These are phyloP conservation scores for Aspergillus carlsbadensis DNA, from an alignment of 495 filamentous ascomycete genomes.

Conservation along the genomic window DNA sequence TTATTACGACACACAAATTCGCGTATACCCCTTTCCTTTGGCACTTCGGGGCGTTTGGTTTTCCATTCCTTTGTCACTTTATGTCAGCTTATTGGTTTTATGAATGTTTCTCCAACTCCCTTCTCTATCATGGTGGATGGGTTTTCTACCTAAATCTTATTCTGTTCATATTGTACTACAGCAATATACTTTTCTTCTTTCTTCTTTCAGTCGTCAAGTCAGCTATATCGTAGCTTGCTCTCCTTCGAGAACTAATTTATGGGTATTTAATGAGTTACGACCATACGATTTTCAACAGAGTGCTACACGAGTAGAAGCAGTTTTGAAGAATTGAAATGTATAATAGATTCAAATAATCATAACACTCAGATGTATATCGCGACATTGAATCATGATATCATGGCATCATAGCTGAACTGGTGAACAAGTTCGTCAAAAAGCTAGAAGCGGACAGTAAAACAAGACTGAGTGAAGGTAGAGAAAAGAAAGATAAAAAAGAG, in stretches of 20 bases:
- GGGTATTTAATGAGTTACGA: too few species aligned
- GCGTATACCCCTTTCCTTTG: slow-evolving; percentile 14
- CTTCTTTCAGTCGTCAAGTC: background rate
- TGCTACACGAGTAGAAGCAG: too few species aligned
- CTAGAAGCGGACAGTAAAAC: background rate
- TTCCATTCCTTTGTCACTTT: slow-evolving; percentile 3
- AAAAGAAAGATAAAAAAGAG: slow-evolving; percentile 6
- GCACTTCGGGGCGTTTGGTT: background rate
- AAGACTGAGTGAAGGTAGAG: background rate
- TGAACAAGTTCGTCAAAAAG: background rate
- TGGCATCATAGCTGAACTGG: slow-evolving; percentile 13
- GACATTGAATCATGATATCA: slow-evolving; percentile 16
- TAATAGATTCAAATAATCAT: slow-evolving; percentile 8
- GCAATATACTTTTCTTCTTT: slow-evolving; percentile 7
- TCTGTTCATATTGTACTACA: background rate
- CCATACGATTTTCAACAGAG: too few species aligned
- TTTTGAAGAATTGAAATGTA: background rate
- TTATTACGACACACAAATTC: slow-evolving; percentile 2
- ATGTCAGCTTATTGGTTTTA: too few species aligned
- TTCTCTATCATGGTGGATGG: too few species aligned
- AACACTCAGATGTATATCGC: slow-evolving; percentile 14
- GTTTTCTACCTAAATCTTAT: background rate
- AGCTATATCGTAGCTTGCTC: too few species aligned
- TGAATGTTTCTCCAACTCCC: background rate
- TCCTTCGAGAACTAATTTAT: too few species aligned